A percentile compares a stretch with the other conserved stretches of the same genome.
Conservation (phyloP, 192 early-diverging fungal species). For the Backusella westeae region DNA sequence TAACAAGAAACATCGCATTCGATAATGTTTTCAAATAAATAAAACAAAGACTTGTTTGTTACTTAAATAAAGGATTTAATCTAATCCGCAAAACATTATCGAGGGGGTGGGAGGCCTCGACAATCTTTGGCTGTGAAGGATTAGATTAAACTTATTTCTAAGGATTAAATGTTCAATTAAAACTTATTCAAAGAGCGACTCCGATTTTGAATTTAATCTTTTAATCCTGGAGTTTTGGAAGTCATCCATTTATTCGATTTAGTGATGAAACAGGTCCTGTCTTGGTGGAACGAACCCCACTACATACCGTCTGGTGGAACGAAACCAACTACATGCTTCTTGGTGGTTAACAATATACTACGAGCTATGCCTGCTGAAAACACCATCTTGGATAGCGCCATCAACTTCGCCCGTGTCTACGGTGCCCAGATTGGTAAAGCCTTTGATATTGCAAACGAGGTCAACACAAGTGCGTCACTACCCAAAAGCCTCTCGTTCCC, state of each 20-base stretch:
- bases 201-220: too few relatives aligned
- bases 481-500: slow-evolving; percentile 38
- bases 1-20: too few relatives aligned
- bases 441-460: slow-evolving; percentile 12
- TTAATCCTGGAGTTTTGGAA: too few relatives aligned
- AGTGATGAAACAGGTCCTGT: slow-evolving; percentile 22
- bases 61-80: too few relatives aligned
- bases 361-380: slow-evolving; percentile 31
- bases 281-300: slow-evolving; percentile 24
- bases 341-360: slow-evolving; percentile 39
- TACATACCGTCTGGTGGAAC: slow-evolving; percentile 42
- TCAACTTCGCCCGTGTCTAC: slow-evolving; percentile 41
- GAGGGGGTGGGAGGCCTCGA: too few relatives aligned
- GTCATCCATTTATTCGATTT: slow-evolving; percentile 28
- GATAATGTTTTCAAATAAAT: too few relatives aligned
- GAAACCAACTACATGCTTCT: slow-evolving; percentile 27
- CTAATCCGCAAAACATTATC: too few relatives aligned
- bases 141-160: too few relatives aligned
- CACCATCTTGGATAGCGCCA: slow-evolving; percentile 32
- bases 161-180: too few relatives aligned
- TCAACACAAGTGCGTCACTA: neutral
- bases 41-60: too few relatives aligned
- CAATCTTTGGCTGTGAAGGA: too few relatives aligned
- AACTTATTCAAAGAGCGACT: too few relatives aligned
- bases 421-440: slow-evolving; percentile 43